Evolutionary conservation across 2,329 filamentous ascomycete species (phyloP).

Genomic region (Fusarium tjaetaba): DNA sequence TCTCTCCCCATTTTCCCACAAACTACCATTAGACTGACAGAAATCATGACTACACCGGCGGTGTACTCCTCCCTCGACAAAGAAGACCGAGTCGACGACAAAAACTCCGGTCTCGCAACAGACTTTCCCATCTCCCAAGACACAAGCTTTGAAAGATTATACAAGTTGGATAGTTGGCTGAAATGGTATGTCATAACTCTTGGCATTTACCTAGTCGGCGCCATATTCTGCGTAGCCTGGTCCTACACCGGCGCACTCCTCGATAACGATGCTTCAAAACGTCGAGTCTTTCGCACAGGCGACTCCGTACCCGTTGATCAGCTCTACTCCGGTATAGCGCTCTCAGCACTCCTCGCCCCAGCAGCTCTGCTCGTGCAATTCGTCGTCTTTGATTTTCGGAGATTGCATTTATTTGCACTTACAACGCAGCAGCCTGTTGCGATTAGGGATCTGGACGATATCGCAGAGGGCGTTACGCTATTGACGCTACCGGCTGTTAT

Average conservation of each 20-base stretch:
- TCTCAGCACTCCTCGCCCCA: constrained; percentile 20
- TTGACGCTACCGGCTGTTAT: constrained; percentile 21
- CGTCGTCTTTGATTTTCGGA: constrained; percentile 32
- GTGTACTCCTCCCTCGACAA: constrained; percentile 31
- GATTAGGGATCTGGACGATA: constrained; percentile 28
- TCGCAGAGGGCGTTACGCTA: constrained; percentile 31
- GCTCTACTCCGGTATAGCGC: constrained; percentile 33
- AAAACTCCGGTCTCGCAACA: neutral
- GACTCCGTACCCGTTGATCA: constrained; percentile 20
- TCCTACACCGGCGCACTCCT: constrained; percentile 32
- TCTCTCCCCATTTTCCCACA: neutral
- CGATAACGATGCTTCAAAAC: constrained; percentile 31
- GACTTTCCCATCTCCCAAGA: neutral
- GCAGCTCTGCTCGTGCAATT: constrained; percentile 26
- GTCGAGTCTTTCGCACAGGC: constrained; percentile 32
- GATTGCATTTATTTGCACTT: constrained; percentile 31
- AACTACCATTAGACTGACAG: too few relatives aligned
- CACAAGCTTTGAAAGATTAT: constrained; percentile 7
- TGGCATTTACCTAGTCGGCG: constrained; percentile 7
- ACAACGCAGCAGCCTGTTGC: constrained; percentile 22
- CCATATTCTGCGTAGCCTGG: constrained; percentile 18
- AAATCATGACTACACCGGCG: constrained; percentile 14
- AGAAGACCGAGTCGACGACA: constrained; percentile 25
- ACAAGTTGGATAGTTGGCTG: constrained; percentile 29
- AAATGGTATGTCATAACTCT: constrained; percentile 29